Evolutionary conservation across 129 eudicot genomes (phyloP).

Genomic region (Chrysanthemum seticuspe): DNA sequence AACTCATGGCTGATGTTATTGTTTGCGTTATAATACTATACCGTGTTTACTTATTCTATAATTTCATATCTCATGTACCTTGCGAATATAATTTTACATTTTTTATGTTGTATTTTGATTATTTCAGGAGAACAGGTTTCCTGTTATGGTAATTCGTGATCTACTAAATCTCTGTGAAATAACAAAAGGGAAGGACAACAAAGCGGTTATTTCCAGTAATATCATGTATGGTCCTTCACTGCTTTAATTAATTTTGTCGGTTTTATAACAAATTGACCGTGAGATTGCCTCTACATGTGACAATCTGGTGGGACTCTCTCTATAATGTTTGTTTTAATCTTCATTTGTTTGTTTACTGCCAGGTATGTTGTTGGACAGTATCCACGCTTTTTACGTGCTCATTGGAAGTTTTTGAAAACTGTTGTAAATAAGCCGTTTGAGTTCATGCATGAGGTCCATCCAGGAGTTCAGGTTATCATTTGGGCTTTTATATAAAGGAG

Average conservation of each 20-base stretch:
- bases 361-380: slow-evolving; percentile 90
- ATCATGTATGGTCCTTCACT: slow-evolving; percentile 64
- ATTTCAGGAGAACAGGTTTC: slow-evolving; percentile 86
- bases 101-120: not conserved
- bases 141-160: slow-evolving; percentile 97
- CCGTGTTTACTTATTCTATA: not conserved
- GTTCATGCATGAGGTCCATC: slow-evolving; percentile 98
- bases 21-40: not conserved
- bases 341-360: slow-evolving; percentile 3
- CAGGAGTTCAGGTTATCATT: slow-evolving; percentile 89
- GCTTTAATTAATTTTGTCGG: not conserved
- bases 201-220: slow-evolving; percentile 97
- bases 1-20: no score
- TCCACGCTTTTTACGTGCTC: slow-evolving; percentile 94
- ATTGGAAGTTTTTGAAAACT: slow-evolving; percentile 96
- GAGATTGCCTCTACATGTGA: not conserved
- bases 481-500: not conserved
- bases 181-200: slow-evolving; percentile 97
- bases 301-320: not conserved
- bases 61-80: not conserved
- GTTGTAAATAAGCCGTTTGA: slow-evolving; percentile 96
- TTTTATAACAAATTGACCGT: no score
- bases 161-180: slow-evolving; percentile 91
- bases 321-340: not conserved
- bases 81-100: not conserved